A percentile compares a stretch with the other conserved stretches of the same genome.
Evolutionary conservation across 805 yeast genomes (phyloP).

Genomic region (Candida chauliodis): DNA sequence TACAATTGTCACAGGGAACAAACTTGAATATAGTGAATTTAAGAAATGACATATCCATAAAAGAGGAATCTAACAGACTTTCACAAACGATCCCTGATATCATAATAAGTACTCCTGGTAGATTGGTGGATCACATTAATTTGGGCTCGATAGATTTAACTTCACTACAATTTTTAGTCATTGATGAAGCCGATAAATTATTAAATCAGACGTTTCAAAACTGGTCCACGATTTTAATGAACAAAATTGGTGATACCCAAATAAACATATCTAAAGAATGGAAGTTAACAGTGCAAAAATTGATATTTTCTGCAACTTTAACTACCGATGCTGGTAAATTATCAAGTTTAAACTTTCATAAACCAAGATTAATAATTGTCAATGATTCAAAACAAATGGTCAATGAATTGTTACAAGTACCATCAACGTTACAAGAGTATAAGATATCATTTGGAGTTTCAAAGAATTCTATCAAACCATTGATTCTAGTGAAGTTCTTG

Average conservation of each 20-base stretch:
- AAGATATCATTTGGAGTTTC: conserved; percentile 37
- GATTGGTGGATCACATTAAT: conserved; percentile 73
- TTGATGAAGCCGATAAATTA: conserved; percentile 81
- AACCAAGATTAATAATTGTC: conserved; percentile 73
- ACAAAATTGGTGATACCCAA: conserved; percentile 23
- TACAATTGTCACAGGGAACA: conserved; percentile 61
- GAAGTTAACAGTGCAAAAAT: conserved; percentile 46
- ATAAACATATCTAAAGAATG: conserved; percentile 29
- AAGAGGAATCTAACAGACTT: conserved; percentile 60
- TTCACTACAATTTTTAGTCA: conserved; percentile 57
- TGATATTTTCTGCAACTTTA: conserved; percentile 88
- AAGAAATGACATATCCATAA: conserved; percentile 48
- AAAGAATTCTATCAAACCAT: conserved; percentile 60
- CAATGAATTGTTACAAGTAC: conserved; percentile 59
- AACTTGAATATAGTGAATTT: conserved; percentile 61
- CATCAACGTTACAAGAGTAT: conserved; percentile 48
- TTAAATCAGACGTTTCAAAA: conserved; percentile 89
- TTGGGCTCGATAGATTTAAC: conserved; percentile 42
- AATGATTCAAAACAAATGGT: conserved; percentile 50
- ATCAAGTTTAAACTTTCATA: conserved; percentile 61
- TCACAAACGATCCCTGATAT: conserved; percentile 55
- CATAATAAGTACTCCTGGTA: conserved; percentile 71
- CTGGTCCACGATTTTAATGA: conserved; percentile 68
- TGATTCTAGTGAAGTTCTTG: conserved; percentile 60
- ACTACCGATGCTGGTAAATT: conserved; percentile 90